Base-by-base conservation (phyloP, 306 rosid genomes). In the Gleditsia sinensis region DNA sequence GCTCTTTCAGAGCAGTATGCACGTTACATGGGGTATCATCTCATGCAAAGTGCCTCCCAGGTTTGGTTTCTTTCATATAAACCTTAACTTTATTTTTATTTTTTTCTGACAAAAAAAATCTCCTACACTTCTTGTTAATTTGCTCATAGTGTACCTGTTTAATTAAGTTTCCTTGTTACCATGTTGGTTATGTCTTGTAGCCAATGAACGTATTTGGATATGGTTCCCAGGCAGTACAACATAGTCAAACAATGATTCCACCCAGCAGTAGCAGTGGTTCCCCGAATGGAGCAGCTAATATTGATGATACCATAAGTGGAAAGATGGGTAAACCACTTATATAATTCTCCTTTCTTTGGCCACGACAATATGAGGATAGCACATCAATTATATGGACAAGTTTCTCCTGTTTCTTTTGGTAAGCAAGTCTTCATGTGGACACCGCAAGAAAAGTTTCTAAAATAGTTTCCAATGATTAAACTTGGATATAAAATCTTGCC, bases 11-110 rank as follows among this genome's bases (percentile, higher is more conserved):
- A 92, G 71, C 94, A 93, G 51, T 88, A 79, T 14, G 86, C 93
- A 0, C 89, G 91, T 65, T 88, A 78, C 75, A 81, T 93, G 92
- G 86, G 90, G 11, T 87, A 90, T 78, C 96, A 90, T 50, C 86
- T 86, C 4, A 84, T 90, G 92, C 98, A 90, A 84, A 83, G 81
- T 33, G 66, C 89, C 57, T 78, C 96, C 50, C 98, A 90, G 91
- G 98, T 92, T 11, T 39, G 67, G 12, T 57, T 85, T 64, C 53
- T 67, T 66, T 36, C 65, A 45, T 39, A 19, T 64, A 16, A 30
- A 64, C 25, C 60, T 11, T 39, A 40, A 17, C 23, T 71, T 39
- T 13, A 4, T 25, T 20, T 40, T 37, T 6, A 42, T 39, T n/a
- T 39, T 23, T 14, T 9, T 4, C 21, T 19, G 5, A 13, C 23